Evolutionary conservation across 2,329 filamentous ascomycete species (phyloP), one percentile per base, ranked within the genome.

Genomic region (Hymenoscyphus fraxineus): DNA sequence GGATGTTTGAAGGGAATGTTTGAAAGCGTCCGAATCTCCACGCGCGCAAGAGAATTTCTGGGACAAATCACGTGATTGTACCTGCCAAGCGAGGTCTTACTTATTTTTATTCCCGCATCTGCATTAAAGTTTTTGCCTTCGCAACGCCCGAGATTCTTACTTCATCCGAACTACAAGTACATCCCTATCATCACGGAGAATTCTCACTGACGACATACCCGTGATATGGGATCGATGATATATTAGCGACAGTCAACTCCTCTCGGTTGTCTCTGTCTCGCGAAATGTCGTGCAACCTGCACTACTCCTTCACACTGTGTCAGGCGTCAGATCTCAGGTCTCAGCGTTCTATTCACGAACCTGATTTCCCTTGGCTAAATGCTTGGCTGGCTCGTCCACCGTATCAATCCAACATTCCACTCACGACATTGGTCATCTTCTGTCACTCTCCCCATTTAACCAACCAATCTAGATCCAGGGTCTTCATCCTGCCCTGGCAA

Each of bases 331-430:
- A 10, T 35, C 35, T 35, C 35, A 35, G 35, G 9, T 35, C 35
- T 10, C 9, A 10, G 35, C 35, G 9, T 35, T 35, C 35, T 35
- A 35, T 35, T 35, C 35, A 27, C 12, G 47, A 54, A 12, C 19
- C 22, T 10, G 47, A 54, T 54, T 12, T 10, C 47, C 19, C 47
- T 54, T 54, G 47, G 47, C 47, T 35, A 39, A n/a, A 19, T 13
- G 12, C 59, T 54, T 60, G 59, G 59, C 59, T 39, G 51, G 44
- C 32, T 60, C 59, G 59, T 60, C 59, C 59, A 41, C 59, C 59
- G 59, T 60, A 60, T 22, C 19, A 27, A 51, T n/a, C 44, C 40
- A 60, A 22, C 47, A 54, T 54, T 19, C 15, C n/a, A 41, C 27
- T 31, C 58, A 40, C n/a, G 35, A 27, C 35, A 31, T 59, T 39